Evolutionary conservation across 257 asterid species (phyloP), one percentile per base, ranked within the genome.

Genomic region (Cordia subcordata): DNA sequence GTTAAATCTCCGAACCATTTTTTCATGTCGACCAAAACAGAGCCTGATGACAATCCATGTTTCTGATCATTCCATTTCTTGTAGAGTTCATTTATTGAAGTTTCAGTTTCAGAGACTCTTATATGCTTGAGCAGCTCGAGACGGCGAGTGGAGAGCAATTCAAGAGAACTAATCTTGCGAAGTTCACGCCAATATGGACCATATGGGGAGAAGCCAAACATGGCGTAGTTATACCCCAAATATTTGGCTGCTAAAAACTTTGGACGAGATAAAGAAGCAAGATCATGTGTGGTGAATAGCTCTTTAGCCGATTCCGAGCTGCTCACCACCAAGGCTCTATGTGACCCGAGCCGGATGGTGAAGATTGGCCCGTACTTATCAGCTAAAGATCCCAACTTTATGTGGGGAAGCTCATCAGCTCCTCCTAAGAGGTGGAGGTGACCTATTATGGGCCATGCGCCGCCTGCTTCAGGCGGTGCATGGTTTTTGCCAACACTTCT

Each of bases 391-490:
- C 46, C 63, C 3, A 77, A 40, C 9, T 35, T 49, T 21, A 35
- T 61, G 53, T 77, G 79, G 23, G 74, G 68, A n/a, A 60, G 59
- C 11, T 69, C 54, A 65, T 40, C 55, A 21, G 70, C 19, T 12
- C 76, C 73, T 53, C 57, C 40, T 11, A 76, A 50, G 32, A 76
- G 68, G 57, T 68, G 82, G 22, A 76, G 79, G 47, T 77, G 82
- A 4, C 82, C 82, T 8, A 77, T 20, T 6, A 72, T n/a, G 0
- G 82, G 76, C 76, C 73, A 66, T 9, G 68, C 58, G 5, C 74
- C 71, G 14, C 40, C 60, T 1, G 66, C 76, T 47, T 58, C 66
- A 0, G 70, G 73, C 10, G 63, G 73, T 13, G 12, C 23, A 12
- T 10, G 33, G 17, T 51, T 47, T 18, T 23, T 32, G 21, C 20